Percentiles rank a stretch among this genome's conserved stretches.
Evolutionary conservation across 257 asterid genomes (phyloP).

Genomic region (Solanum etuberosum): DNA sequence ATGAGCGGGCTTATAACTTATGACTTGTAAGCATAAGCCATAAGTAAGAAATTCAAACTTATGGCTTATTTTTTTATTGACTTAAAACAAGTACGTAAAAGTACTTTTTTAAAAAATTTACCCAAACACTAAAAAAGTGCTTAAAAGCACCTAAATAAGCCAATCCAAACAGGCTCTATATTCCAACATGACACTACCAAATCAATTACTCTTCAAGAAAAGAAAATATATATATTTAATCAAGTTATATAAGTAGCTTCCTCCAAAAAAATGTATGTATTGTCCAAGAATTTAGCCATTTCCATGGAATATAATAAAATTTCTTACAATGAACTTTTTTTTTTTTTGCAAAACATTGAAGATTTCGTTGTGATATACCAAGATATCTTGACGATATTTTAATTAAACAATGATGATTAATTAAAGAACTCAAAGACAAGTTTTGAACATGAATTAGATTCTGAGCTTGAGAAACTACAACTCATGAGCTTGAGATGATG

Average conservation of each 20-base stretch:
- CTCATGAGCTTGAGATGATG: not conserved
- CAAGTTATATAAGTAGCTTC: too few relatives aligned
- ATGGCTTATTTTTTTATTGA: not conserved
- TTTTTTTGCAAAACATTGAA: not conserved
- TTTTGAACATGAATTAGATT: not conserved
- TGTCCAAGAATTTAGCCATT: too few relatives aligned
- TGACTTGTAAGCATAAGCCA: not conserved
- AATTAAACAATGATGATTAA: not conserved
- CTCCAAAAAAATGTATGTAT: too few relatives aligned
- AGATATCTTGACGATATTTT: not conserved
- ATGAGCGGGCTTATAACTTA: not conserved
- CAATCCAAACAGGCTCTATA: not conserved
- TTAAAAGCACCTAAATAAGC: not conserved
- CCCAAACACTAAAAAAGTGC: not conserved
- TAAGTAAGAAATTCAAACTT: not conserved
- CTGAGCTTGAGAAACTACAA: not conserved
- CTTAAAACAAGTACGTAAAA: not conserved
- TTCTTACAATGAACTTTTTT: not conserved
- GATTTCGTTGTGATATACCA: not conserved
- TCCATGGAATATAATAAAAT: too few relatives aligned
- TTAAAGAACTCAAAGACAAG: not conserved
- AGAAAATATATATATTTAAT: not conserved
- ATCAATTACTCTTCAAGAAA: not conserved
- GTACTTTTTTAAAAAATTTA: not conserved
- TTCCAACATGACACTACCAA: not conserved